Evolutionary conservation across 345 rosid species (phyloP), one percentile per base, ranked within the genome.

Genomic region (Dovyalis caffra): DNA sequence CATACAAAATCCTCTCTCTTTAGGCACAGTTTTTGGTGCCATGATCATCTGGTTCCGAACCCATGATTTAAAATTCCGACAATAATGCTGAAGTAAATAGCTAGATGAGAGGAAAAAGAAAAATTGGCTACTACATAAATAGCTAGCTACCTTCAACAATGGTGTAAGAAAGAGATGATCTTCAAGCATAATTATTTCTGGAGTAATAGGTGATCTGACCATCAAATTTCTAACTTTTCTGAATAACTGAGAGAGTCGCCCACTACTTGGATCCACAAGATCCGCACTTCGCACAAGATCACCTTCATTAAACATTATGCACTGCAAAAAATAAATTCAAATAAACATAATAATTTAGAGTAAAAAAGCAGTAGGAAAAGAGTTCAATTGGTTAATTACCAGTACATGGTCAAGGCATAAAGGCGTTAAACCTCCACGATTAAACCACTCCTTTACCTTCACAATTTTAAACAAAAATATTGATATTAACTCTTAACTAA

Each of bases 271-370:
- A 77, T 86, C 90, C 66, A 75, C 84, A 35, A 92, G 71, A 68
- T 92, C 91, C 57, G 49, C 72, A 65, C 70, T 74, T 78, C 84
- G 87, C 47, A 86, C 35, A 64, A 89, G 61, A 75, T 90, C 95
- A 80, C 97, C 97, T 89, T 92, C 97, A 82, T 70, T 80, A 76
- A 87, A 90, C 99, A 91, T 92, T 75, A 89, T 70, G 70, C 77
- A 82, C 97, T 92, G 82, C 35, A n/a, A 86, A 85, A 73, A 61
- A 70, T 78, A 69, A 58, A 73, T 12, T 15, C 62, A 63, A 77
- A 69, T 32, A 40, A 49, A 18, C 0, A 32, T 29, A 16, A 69
- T 47, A 58, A 8, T 51, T 31, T 6, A 78, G 61, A 66, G 43
- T 47, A 35, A n/a, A 28, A 15, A 21, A 49, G 2, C 18, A 45